phyloP scores from a whole-genome alignment of 2,329 filamentous ascomycete genomes.

The Colletotrichum salicis region DNA sequence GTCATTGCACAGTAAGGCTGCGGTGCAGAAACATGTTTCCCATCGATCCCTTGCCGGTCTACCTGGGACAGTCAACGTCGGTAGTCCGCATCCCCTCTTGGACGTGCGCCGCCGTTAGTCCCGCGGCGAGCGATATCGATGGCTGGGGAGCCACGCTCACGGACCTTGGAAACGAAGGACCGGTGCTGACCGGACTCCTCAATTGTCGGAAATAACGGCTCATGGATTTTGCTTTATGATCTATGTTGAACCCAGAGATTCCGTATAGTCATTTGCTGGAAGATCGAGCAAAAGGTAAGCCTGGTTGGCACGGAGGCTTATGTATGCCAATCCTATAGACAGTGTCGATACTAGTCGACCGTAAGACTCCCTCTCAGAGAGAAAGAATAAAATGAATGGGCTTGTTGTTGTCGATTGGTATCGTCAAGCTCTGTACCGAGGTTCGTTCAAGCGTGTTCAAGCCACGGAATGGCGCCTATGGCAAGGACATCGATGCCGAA shows the following conservation, averaged over 20 bases:
- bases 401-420: background rate
- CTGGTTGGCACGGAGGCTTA: background rate
- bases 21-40: conserved; percentile 20
- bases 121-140: conserved; percentile 9
- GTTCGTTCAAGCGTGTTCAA: background rate
- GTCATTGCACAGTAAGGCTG: background rate
- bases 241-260: background rate
- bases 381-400: background rate
- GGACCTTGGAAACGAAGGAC: conserved; percentile 5
- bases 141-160: conserved; percentile 18
- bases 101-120: conserved; percentile 25
- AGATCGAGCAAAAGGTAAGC: background rate
- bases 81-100: conserved; percentile 15
- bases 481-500: background rate
- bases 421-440: background rate
- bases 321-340: background rate
- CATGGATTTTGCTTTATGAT: background rate
- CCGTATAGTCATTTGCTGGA: background rate
- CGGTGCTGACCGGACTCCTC: background rate
- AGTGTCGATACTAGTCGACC: background rate
- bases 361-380: background rate
- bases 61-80: conserved; percentile 26
- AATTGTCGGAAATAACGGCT: background rate
- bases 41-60: background rate
- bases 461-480: no score